Evolutionary conservation across 352 stramenopile genomes (phyloP), one percentile per base, ranked within the genome.

Genomic region (Globisporangium paddicum): DNA sequence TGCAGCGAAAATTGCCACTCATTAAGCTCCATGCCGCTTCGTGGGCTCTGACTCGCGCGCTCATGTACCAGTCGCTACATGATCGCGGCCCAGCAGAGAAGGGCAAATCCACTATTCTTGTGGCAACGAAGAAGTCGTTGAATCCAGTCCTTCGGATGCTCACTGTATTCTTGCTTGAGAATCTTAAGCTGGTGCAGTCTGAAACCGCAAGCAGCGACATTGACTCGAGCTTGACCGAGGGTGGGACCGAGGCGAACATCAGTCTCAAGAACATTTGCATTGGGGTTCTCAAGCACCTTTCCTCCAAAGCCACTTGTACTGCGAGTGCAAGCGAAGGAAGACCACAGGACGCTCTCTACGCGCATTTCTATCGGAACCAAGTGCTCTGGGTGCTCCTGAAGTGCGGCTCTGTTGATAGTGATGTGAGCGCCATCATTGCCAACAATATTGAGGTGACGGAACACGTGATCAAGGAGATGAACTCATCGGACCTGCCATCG

Each of bases 61-160:
- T 95, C 19, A 82, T 93, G 69, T 93, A 95, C 65, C 80, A 88
- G 57, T 90, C 80, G 13, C 64, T 94, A 44, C 60, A 61, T 48
- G 58, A 70, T 45, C 60, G 49, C 3, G 19, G 14, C 18, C 5
- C 23, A 0, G 48, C 8, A 11, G 56, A 30, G 16, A 65, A 46
- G 26, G 60, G 44, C 19, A 66, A 65, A 23, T n/a, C 19, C 3
- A 32, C 28, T 32, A 6, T 32, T 6, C 26, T 48, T 2, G 18
- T 11, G 2, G 18, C 28, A n/a, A 53, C 5, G 3, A 60, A 55
- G 13, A 62, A 42, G 28, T 28, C 18, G 32, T 63, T 87, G 42
- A 86, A 89, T 49, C 67, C 79, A 11, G 75, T 92, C 2, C 60
- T 90, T 9, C 67, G 70, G 2, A 64, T 48, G 14, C 73, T 95